phyloP scores from a whole-genome alignment of 2,329 filamentous ascomycete species.

The Aphanocladium album region DNA sequence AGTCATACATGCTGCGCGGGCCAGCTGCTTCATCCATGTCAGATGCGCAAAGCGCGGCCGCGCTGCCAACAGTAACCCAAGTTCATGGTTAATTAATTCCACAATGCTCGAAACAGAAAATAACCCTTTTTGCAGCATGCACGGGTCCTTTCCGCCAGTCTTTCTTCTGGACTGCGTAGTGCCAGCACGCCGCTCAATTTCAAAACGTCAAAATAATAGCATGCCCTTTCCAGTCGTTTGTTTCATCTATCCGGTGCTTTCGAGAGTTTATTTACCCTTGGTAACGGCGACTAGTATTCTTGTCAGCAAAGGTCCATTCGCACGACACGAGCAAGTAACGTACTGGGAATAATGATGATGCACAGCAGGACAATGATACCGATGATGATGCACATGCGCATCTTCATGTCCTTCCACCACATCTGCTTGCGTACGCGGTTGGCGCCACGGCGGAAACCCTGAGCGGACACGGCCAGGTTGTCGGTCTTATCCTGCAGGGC shows the following conservation, averaged over 20 bases:
- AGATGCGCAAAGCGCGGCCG: background rate
- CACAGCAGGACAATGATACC: constrained; percentile 88
- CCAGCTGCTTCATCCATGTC: background rate
- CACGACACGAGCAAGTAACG: background rate
- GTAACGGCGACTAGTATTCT: constrained; percentile 16
- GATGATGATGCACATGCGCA: constrained; percentile 92
- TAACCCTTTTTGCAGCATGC: constrained; percentile 17
- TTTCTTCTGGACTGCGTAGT: background rate
- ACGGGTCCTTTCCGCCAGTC: constrained; percentile 4
- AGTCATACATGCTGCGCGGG: constrained; percentile 38
- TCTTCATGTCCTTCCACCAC: constrained; percentile 99
- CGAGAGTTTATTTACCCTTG: background rate
- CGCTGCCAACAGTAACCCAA: constrained; percentile 26
- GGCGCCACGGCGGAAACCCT: constrained; percentile 92
- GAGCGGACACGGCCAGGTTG: constrained; percentile 86
- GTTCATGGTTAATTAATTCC: constrained; percentile 30
- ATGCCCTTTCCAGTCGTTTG: background rate
- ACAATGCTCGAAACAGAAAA: constrained; percentile 29
- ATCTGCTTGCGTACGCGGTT: constrained; percentile 96
- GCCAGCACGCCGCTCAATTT: constrained; percentile 11
- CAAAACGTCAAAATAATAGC: constrained; percentile 6
- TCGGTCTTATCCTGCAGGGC: constrained; percentile 90
- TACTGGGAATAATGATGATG: constrained; percentile 80
- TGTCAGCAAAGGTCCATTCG: background rate
- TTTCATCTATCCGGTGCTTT: background rate